Evolutionary conservation across 345 rosid genomes (phyloP).

Genomic region (Rhodamnia rubescens): DNA sequence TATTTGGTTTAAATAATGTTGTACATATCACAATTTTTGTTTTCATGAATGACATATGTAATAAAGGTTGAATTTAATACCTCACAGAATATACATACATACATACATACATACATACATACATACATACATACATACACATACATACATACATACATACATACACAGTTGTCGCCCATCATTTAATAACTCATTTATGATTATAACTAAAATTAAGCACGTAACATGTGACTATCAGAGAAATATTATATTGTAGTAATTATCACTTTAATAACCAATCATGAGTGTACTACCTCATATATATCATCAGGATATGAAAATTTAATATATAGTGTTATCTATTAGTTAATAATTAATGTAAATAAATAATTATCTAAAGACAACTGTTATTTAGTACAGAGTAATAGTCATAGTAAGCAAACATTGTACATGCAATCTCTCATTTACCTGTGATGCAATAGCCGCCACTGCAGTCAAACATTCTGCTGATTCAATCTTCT

Average conservation of each 20-base stretch:
- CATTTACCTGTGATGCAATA: background rate
- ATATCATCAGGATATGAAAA: background rate
- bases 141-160: no score
- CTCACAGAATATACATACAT: no score
- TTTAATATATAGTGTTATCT: background rate
- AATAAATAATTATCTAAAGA: background rate
- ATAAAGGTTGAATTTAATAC: no score
- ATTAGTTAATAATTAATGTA: background rate
- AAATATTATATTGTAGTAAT: background rate
- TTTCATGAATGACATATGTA: no score
- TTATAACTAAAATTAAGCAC: background rate
- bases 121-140: no score
- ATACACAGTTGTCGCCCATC: background rate
- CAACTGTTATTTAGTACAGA: background rate
- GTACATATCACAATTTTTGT: no score
- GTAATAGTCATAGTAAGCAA: background rate
- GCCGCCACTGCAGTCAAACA: background rate
- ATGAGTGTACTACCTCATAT: background rate
- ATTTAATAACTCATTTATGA: background rate
- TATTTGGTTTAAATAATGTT: no score
- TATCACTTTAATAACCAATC: background rate
- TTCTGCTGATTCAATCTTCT: background rate
- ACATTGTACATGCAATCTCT: background rate
- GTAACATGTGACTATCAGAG: background rate
- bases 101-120: no score